phyloP scores from a whole-genome alignment of 345 rosid genomes.

The Gossypium herbaceum region DNA sequence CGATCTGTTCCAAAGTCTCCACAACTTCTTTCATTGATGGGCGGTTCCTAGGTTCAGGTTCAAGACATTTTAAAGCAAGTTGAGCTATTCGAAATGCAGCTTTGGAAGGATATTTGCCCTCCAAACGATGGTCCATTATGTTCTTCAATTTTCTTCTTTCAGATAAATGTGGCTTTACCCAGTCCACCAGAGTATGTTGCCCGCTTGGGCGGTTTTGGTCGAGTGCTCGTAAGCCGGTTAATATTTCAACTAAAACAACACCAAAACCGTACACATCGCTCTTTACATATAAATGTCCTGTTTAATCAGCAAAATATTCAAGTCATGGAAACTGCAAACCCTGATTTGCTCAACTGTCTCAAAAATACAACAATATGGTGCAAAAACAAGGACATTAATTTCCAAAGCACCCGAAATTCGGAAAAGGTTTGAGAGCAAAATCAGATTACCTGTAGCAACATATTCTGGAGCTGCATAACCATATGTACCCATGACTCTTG shows the following conservation, averaged over 20 bases:
- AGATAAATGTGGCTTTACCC: conserved; percentile 74
- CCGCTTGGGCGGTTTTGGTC: conserved; percentile 71
- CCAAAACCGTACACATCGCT: conserved; percentile 96
- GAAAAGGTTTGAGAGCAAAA: neutral
- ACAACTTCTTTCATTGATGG: conserved; percentile 86
- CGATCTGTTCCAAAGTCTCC: conserved; percentile 53
- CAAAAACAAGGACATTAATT: neutral
- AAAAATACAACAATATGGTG: neutral
- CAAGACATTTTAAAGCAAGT: conserved; percentile 73
- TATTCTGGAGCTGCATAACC: conserved; percentile 99
- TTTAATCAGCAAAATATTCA: neutral
- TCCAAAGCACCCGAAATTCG: conserved; percentile 6
- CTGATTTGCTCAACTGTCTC: neutral
- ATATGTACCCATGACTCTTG: conserved; percentile 88
- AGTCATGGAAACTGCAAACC: neutral
- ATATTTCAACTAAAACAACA: conserved; percentile 79
- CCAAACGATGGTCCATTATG: conserved; percentile 68
- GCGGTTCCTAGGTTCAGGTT: conserved; percentile 58
- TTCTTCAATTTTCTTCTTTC: conserved; percentile 66
- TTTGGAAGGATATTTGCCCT: conserved; percentile 79
- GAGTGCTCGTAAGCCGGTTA: conserved; percentile 74
- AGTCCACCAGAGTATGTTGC: conserved; percentile 63
- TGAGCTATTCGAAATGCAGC: conserved; percentile 62
- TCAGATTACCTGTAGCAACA: conserved; percentile 72
- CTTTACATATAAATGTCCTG: conserved; percentile 95